A percentile compares a stretch with the other conserved stretches of the same genome.
phyloP scores from a whole-genome alignment of 1,284 basidiomycete species.

The Ganoderma sinense region DNA sequence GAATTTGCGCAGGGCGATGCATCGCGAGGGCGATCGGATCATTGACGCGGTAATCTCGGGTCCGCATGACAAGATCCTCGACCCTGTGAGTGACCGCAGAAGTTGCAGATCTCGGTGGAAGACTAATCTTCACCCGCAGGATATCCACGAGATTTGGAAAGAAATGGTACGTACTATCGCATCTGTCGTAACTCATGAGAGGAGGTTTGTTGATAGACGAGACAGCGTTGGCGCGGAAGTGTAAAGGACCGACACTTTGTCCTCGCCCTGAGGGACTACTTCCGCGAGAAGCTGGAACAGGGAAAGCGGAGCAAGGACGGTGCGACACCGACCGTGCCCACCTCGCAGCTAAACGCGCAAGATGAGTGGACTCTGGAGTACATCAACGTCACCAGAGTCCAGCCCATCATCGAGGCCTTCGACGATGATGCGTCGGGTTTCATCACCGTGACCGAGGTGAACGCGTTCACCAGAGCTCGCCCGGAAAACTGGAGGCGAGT shows the following conservation, averaged over 20 bases:
- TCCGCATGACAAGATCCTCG: slow-evolving; percentile 33
- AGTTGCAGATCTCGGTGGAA: not conserved
- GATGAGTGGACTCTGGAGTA: slow-evolving; percentile 30
- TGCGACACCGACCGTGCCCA: not conserved
- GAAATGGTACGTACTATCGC: slow-evolving; percentile 35
- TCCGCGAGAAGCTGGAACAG: slow-evolving; percentile 26
- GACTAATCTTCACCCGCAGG: slow-evolving; percentile 3
- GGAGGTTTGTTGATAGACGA: not conserved
- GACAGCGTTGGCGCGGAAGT: slow-evolving; percentile 12
- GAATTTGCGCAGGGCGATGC: slow-evolving; percentile 22
- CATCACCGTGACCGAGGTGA: slow-evolving; percentile 37
- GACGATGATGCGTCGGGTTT: slow-evolving; percentile 42
- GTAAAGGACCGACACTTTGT: slow-evolving; percentile 13
- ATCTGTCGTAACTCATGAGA: too few relatives aligned
- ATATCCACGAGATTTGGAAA: slow-evolving; percentile 33
- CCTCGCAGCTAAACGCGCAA: slow-evolving; percentile 17
- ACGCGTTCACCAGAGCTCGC: slow-evolving; percentile 8
- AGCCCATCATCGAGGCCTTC: slow-evolving; percentile 36
- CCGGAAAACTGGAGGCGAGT: slow-evolving; percentile 16
- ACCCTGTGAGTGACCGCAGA: slow-evolving; percentile 20
- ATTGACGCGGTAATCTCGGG: slow-evolving; percentile 25
- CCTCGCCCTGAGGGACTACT: slow-evolving; percentile 36
- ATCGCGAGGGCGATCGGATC: slow-evolving; percentile 29
- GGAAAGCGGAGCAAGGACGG: not conserved
- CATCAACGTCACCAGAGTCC: slow-evolving; percentile 25